Percentiles rank a stretch among this genome's conserved stretches.
phyloP scores from a whole-genome alignment of 148 eudicot species.

The Euryodendron excelsum region DNA sequence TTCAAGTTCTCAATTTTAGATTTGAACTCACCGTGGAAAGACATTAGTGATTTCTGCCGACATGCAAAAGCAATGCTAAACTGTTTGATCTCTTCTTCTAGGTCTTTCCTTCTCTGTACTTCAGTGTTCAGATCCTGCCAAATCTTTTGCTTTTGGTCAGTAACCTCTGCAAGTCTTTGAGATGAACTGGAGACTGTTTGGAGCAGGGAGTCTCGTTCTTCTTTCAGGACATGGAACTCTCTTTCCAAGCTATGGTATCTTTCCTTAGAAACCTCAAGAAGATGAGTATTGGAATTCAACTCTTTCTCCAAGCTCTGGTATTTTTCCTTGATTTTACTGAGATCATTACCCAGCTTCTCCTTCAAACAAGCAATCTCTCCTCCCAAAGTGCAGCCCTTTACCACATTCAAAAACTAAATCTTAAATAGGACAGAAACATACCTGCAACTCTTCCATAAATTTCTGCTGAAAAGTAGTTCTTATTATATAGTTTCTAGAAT shows the following conservation, averaged over 20 bases:
- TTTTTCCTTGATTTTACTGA: slow-evolving; percentile 47
- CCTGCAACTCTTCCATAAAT: slow-evolving; percentile 2
- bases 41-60: slow-evolving; percentile 57
- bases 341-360: slow-evolving; percentile 56
- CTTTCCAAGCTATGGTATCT: slow-evolving; percentile 53
- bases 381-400: slow-evolving; percentile 59
- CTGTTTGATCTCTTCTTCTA: slow-evolving; percentile 68
- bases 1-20: slow-evolving; percentile 50
- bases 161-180: slow-evolving; percentile 41
- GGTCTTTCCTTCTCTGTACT: slow-evolving; percentile 57
- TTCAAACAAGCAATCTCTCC: slow-evolving; percentile 63
- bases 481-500: background rate
- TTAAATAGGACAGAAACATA: slow-evolving; percentile 2
- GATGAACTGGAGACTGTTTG: slow-evolving; percentile 44
- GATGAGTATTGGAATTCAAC: slow-evolving; percentile 41
- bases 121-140: slow-evolving; percentile 57
- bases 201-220: slow-evolving; percentile 59
- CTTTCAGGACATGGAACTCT: slow-evolving; percentile 54
- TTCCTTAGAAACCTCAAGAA: slow-evolving; percentile 54
- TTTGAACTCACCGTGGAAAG: slow-evolving; percentile 66
- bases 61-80: slow-evolving; percentile 54
- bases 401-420: slow-evolving; percentile 32
- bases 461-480: slow-evolving; percentile 9
- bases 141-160: slow-evolving; percentile 47
- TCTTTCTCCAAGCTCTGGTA: slow-evolving; percentile 51